These are phyloP conservation scores for Hevea brasiliensis DNA, from an alignment of 345 rosid genomes.

Conservation along the genomic window DNA sequence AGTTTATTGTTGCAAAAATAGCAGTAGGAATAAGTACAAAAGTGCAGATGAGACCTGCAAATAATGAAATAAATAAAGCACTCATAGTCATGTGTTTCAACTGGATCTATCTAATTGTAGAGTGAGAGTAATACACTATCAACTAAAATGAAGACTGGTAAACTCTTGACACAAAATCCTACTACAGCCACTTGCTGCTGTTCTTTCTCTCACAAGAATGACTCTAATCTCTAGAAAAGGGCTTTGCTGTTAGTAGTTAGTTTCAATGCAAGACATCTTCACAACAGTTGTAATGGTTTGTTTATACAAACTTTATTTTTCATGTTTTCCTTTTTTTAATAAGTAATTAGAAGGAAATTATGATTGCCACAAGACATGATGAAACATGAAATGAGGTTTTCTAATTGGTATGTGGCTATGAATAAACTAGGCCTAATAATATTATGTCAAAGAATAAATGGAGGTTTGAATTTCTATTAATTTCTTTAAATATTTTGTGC, in stretches of 20 bases:
- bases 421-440: neutral
- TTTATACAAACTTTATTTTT: neutral
- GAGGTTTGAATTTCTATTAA: conserved; percentile 15
- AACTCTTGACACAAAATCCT: neutral
- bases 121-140: neutral
- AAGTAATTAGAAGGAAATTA: neutral
- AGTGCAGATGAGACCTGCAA: neutral
- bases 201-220: neutral
- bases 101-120: neutral
- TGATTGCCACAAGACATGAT: neutral
- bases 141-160: neutral
- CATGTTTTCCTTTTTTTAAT: neutral
- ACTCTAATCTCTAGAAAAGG: neutral
- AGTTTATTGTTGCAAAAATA: neutral
- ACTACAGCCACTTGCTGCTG: neutral
- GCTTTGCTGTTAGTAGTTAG: neutral
- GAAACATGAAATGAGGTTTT: neutral
- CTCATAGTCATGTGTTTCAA: neutral
- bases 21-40: neutral
- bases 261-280: neutral
- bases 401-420: neutral
- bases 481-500: conserved; percentile 32
- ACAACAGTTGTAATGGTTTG: neutral
- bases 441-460: neutral
- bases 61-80: no score